These are phyloP conservation scores for Dictyostelium intermedium DNA, from an alignment of 78 protist species.

Conservation along the genomic window DNA sequence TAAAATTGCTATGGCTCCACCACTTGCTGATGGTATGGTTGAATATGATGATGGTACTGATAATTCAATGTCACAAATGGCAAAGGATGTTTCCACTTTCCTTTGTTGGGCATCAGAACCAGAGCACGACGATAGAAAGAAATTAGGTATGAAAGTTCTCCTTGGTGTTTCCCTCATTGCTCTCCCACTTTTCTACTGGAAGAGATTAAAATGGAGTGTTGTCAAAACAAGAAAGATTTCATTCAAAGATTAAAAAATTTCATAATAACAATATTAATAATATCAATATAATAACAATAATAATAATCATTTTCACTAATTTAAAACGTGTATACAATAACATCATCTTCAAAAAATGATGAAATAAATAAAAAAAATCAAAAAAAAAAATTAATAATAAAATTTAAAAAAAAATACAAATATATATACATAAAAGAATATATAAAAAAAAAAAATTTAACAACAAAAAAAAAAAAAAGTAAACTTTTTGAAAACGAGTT, in stretches of 20 bases:
- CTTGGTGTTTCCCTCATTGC: constrained; percentile 53
- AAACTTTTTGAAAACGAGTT: neutral
- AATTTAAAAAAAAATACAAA: neutral
- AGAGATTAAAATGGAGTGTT: constrained; percentile 80
- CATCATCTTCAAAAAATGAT: neutral
- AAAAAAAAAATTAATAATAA: neutral
- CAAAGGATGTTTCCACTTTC: constrained; percentile 95
- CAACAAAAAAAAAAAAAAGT: neutral
- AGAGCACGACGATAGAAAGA: constrained; percentile 91
- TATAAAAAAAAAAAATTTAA: neutral
- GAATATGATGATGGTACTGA: constrained; percentile 96
- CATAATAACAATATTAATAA: constrained; percentile 12
- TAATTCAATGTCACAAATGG: constrained; percentile 93
- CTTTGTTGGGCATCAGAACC: constrained; percentile 94
- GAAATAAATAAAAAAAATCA: neutral
- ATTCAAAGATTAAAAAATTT: constrained; percentile 68
- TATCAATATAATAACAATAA: neutral
- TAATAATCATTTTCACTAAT: neutral
- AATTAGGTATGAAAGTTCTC: constrained; percentile 74
- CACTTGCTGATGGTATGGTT: constrained; percentile 85
- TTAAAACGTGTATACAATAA: neutral
- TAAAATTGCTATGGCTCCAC: constrained; percentile 93
- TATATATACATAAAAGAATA: neutral
- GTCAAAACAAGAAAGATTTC: constrained; percentile 63
- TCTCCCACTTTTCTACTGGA: constrained; percentile 79